Evolutionary conservation across 805 yeast genomes (phyloP), one percentile per base, ranked within the genome.

Genomic region (Hanseniaspora singularis): DNA sequence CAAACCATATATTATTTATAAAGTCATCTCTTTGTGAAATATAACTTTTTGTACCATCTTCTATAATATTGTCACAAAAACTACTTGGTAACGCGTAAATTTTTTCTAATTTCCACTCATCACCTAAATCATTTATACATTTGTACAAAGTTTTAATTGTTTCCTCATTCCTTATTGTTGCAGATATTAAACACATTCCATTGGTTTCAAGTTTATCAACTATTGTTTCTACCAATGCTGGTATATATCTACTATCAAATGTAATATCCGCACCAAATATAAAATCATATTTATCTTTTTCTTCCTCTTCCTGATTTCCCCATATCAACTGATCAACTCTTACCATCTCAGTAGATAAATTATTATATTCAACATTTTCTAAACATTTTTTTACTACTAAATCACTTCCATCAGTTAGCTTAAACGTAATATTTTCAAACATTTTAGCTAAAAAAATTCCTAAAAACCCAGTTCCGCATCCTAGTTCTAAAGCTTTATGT

Each of bases 381-480:
- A 60, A 51, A 16, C 50, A 51, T 34, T 50, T 55, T 1, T 46
- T 45, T 18, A 51, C 53, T n/a, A 60, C 52, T 22, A 63, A 34
- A n/a, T 49, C 39, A 2, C 54, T 52, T 46, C 49, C 49, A 38
- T 45, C 49, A 11, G 49, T 45, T n/a, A 45, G 14, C 9, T 19
- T 12, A 33, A 38, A 38, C 2, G 12, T 2, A 3, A 24, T 24
- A 12, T 32, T 33, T 14, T 4, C 12, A 30, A 24, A 22, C 16
- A 32, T 18, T 12, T 38, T 45, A n/a, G 43, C 33, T 15, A 41
- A 33, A 27, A 33, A 30, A 10, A 41, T 36, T 1, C 88, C 77
- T 1, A 83, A 79, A 7, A 89, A 63, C 0, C 96, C 96, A 0
- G 96, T 86, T 0, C 97, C 97, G 10, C 92, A 73, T 0, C 97